These are phyloP conservation scores for Penicillium argentinense DNA, from an alignment of 495 filamentous ascomycete genomes.

Conservation along the genomic window DNA sequence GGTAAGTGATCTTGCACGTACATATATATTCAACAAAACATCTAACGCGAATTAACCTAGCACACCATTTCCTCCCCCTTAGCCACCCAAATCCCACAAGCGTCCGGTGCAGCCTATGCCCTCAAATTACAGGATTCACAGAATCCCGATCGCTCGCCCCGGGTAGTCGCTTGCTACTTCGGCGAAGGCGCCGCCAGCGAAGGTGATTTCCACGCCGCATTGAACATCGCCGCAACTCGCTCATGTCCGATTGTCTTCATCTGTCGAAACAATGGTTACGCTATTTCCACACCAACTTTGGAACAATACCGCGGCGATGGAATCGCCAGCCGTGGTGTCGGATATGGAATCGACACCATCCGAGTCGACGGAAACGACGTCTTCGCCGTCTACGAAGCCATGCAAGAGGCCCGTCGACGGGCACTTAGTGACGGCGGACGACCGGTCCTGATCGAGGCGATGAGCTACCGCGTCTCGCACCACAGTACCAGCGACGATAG, in stretches of 20 bases:
- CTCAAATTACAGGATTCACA: slow-evolving; percentile 80
- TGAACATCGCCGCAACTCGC: slow-evolving; percentile 94
- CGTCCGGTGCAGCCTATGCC: slow-evolving; percentile 90
- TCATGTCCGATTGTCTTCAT: slow-evolving; percentile 91
- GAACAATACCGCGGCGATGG: slow-evolving; percentile 98
- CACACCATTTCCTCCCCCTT: slow-evolving; percentile 93
- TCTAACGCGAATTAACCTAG: slow-evolving; percentile 37
- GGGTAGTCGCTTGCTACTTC: slow-evolving; percentile 88
- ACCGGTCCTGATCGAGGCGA: slow-evolving; percentile 88
- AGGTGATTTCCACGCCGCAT: slow-evolving; percentile 94
- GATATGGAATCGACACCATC: slow-evolving; percentile 96
- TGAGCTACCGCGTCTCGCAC: slow-evolving; percentile 96
- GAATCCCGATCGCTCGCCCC: slow-evolving; percentile 62
- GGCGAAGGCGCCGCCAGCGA: slow-evolving; percentile 97
- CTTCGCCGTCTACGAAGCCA: slow-evolving; percentile 87
- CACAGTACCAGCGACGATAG: slow-evolving; percentile 98
- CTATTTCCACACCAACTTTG: slow-evolving; percentile 89
- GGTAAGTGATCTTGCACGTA: slow-evolving; percentile 48
- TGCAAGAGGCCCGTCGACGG: slow-evolving; percentile 70
- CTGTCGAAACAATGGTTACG: slow-evolving; percentile 96
- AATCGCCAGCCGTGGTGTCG: slow-evolving; percentile 90
- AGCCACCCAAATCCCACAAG: slow-evolving; percentile 95
- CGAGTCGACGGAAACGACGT: slow-evolving; percentile 97
- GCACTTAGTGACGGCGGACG: slow-evolving; percentile 76
- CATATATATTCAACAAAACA: too few relatives aligned